Evolutionary conservation across 495 filamentous ascomycete species (phyloP).

Genomic region (Penicillium samsonianum): DNA sequence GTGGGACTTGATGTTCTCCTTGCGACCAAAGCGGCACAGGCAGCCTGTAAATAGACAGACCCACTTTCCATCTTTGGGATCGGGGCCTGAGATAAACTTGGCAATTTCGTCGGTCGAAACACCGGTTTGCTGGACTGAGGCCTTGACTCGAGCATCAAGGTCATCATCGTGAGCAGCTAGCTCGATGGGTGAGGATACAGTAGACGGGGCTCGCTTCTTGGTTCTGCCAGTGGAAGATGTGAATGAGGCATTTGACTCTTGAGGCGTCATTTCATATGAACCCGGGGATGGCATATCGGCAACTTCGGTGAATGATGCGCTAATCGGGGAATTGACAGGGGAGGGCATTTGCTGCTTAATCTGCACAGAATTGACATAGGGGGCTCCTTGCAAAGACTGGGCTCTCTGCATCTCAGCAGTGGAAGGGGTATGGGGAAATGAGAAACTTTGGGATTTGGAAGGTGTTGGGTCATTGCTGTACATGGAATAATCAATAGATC

Average conservation of each 20-base stretch:
- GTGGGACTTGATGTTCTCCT: constrained; percentile 97
- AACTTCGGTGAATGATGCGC: constrained; percentile 50
- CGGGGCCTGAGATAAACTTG: constrained; percentile 78
- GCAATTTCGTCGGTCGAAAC: constrained; percentile 86
- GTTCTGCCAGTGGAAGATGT: constrained; percentile 28
- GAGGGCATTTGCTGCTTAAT: constrained; percentile 49
- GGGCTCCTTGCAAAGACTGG: constrained; percentile 48
- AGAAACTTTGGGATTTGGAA: constrained; percentile 37
- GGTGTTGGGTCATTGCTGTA: constrained; percentile 37
- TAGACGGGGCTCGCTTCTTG: constrained; percentile 11
- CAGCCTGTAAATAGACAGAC: constrained; percentile 80
- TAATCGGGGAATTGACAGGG: constrained; percentile 49
- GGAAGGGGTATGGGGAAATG: constrained; percentile 38
- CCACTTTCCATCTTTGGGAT: constrained; percentile 74
- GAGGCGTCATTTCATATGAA: constrained; percentile 25
- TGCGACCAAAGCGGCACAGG: constrained; percentile 81
- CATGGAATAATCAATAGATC: constrained; percentile 41
- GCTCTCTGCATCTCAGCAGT: constrained; percentile 49
- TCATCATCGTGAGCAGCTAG: constrained; percentile 47
- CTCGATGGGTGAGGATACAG: constrained; percentile 34
- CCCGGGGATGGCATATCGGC: constrained; percentile 46
- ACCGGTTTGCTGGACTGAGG: constrained; percentile 67
- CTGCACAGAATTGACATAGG: constrained; percentile 37
- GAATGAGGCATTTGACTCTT: constrained; percentile 33
- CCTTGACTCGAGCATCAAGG: constrained; percentile 49